Conservation (phyloP, 768 basidiomycete genomes). For the Xerocomellus amylosporus region DNA sequence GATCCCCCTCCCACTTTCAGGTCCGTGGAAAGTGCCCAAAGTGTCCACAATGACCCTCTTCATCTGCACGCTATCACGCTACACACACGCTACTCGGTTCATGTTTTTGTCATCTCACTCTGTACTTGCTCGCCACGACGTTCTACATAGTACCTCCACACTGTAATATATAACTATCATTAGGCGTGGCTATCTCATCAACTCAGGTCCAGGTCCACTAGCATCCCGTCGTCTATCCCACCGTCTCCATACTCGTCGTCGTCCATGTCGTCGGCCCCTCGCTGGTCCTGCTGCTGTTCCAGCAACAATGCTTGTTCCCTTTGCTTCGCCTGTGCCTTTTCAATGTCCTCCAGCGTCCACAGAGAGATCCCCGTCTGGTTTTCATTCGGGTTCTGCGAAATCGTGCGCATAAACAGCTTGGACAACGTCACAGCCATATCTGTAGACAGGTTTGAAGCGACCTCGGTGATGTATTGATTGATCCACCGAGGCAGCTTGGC, state of each 20-base stretch:
- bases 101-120: neutral
- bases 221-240: conserved; percentile 60
- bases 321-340: conserved; percentile 81
- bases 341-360: conserved; percentile 92
- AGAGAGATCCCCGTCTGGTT: conserved; percentile 92
- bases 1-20: conserved; percentile 28
- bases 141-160: neutral
- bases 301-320: conserved; percentile 57
- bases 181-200: neutral
- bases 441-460: conserved; percentile 94
- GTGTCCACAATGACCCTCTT: conserved; percentile 28
- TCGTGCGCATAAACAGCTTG: conserved; percentile 96
- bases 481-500: conserved; percentile 98
- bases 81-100: no score
- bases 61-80: no score
- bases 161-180: conserved; percentile 11
- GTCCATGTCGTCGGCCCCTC: conserved; percentile 31
- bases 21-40: conserved; percentile 38
- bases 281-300: conserved; percentile 30
- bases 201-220: conserved; percentile 58
- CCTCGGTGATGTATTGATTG: conserved; percentile 98
- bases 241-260: conserved; percentile 67
- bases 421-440: conserved; percentile 96
- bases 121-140: conserved; percentile 15
- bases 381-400: conserved; percentile 96